Conservation (phyloP, 1,139 yeast genomes). For the Suhomyces maxii region DNA sequence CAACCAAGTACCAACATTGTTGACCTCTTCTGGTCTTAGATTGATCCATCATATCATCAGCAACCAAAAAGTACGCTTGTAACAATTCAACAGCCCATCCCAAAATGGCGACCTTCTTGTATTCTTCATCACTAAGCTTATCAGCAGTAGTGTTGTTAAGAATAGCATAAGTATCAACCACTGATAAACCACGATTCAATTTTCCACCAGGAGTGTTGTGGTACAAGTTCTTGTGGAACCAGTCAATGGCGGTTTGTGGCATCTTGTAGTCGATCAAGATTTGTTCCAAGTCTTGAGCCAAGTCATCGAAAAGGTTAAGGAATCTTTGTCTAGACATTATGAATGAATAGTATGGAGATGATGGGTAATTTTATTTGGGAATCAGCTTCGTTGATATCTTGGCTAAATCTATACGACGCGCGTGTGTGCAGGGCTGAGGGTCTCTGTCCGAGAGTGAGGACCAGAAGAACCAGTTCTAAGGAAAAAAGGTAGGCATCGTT, state of each 20-base stretch:
- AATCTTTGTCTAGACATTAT: slow-evolving; percentile 47
- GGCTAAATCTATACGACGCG: no score
- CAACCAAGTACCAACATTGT: slow-evolving; percentile 92
- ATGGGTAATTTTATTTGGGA: not conserved
- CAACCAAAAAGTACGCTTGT: slow-evolving; percentile 95
- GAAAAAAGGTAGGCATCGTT: no score
- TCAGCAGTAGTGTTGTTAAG: slow-evolving; percentile 61
- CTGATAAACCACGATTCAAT: slow-evolving; percentile 93
- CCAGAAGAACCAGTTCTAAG: no score
- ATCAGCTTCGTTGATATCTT: no score
- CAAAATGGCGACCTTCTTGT: slow-evolving; percentile 80
- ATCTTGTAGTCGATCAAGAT: slow-evolving; percentile 70
- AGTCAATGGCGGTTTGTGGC: slow-evolving; percentile 81
- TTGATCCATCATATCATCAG: slow-evolving; percentile 98
- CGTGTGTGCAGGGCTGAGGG: no score
- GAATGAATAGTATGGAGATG: not conserved
- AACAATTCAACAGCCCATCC: slow-evolving; percentile 97
- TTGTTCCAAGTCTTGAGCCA: slow-evolving; percentile 70
- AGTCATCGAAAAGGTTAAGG: slow-evolving; percentile 68
- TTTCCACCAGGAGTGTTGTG: slow-evolving; percentile 98
- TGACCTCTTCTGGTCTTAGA: slow-evolving; percentile 98
- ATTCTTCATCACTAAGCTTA: slow-evolving; percentile 66
- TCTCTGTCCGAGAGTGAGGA: no score
- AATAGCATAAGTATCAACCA: slow-evolving; percentile 86
- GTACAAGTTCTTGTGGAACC: slow-evolving; percentile 75